Conservation (phyloP, 495 filamentous ascomycete genomes). For the Xylaria acuta region DNA sequence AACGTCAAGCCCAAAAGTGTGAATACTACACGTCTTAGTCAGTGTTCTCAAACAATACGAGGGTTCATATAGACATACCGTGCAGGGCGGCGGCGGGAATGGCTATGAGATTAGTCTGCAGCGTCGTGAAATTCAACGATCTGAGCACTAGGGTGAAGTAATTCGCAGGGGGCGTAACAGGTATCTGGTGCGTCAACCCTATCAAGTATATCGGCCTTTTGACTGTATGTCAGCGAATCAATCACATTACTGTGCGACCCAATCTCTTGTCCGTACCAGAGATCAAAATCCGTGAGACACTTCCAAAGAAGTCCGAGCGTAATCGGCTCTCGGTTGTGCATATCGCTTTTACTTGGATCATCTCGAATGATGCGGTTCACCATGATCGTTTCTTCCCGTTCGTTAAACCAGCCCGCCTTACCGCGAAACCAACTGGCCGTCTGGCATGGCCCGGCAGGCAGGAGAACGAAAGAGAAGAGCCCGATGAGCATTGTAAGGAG, state of each 20-base stretch:
- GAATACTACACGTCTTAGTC: neutral
- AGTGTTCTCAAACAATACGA: neutral
- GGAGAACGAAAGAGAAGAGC: conserved; percentile 66
- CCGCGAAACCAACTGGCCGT: conserved; percentile 48
- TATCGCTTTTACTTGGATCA: conserved; percentile 69
- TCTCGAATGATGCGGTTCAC: conserved; percentile 76
- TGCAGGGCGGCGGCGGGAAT: conserved; percentile 3
- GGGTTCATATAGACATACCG: neutral
- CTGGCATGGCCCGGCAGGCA: conserved; percentile 75
- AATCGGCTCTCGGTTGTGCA: conserved; percentile 68
- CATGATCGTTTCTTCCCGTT: conserved; percentile 68
- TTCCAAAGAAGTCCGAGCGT: conserved; percentile 65
- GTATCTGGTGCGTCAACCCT: conserved; percentile 65
- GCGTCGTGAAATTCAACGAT: conserved; percentile 67
- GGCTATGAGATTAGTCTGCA: conserved; percentile 59
- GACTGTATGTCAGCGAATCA: neutral
- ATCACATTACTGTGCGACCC: neutral
- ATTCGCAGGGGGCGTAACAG: conserved; percentile 54
- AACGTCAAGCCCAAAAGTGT: conserved; percentile 10
- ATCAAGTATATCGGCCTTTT: conserved; percentile 66
- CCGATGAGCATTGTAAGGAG: conserved; percentile 68
- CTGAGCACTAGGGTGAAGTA: conserved; percentile 70
- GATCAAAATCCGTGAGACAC: conserved; percentile 71
- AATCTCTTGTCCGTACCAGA: conserved; percentile 57
- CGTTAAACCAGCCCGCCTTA: conserved; percentile 3